A percentile compares a stretch with the other conserved stretches of the same genome.
phyloP scores from a whole-genome alignment of 305 asterid genomes.

The Fraxinus paxiana region DNA sequence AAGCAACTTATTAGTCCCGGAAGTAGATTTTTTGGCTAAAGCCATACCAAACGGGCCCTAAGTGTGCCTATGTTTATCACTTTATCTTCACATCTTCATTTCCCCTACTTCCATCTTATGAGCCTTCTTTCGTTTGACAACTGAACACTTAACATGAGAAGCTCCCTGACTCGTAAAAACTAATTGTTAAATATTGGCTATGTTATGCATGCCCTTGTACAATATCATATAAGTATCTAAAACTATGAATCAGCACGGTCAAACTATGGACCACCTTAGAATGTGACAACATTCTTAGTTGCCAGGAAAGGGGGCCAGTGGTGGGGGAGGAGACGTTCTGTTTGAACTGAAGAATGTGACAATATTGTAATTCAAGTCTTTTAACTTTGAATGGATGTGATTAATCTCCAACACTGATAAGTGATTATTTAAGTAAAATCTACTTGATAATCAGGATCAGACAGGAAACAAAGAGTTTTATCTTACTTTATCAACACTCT shows the following conservation, averaged over 20 bases:
- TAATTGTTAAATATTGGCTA: background rate
- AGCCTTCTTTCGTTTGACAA: background rate
- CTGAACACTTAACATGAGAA: background rate
- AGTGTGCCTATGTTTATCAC: background rate
- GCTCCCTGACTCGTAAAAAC: no score
- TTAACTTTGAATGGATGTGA: background rate
- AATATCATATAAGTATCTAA: background rate
- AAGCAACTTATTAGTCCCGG: no score
- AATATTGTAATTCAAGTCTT: background rate
- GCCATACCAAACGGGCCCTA: background rate
- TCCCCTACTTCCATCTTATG: background rate
- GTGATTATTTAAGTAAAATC: background rate
- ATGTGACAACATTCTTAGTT: background rate
- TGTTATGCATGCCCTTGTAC: background rate
- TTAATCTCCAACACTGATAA: background rate
- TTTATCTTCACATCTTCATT: background rate
- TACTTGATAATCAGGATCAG: slow-evolving; percentile 4
- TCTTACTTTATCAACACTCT: slow-evolving; percentile 55
- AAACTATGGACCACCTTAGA: background rate
- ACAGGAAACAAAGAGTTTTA: background rate
- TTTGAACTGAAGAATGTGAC: background rate
- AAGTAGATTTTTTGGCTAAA: background rate
- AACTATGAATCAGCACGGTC: background rate
- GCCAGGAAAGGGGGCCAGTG: background rate
- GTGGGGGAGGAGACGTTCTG: background rate